Percentiles rank a stretch among this genome's conserved stretches.
Evolutionary conservation across 306 rosid genomes (phyloP).

Genomic region (Vachellia pachyceras): DNA sequence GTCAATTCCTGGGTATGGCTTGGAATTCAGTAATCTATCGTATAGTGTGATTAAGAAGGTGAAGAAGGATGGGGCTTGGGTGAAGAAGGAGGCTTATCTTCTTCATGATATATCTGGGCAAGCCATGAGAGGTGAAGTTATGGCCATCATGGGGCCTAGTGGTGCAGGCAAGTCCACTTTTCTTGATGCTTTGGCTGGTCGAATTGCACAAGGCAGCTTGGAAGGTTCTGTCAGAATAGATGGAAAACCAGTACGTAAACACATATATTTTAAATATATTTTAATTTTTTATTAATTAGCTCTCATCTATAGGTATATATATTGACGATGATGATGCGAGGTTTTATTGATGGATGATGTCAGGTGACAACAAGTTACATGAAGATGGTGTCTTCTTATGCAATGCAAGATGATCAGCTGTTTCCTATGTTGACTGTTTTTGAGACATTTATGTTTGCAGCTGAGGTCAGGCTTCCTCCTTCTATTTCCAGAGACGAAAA

Average conservation of each 20-base stretch:
- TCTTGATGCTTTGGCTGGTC: conserved; percentile 87
- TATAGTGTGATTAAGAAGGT: conserved; percentile 75
- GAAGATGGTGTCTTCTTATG: conserved; percentile 92
- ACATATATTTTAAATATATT: not conserved
- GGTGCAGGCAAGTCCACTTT: conserved; percentile 98
- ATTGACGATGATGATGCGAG: not conserved
- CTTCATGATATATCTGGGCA: conserved; percentile 89
- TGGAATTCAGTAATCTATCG: conserved; percentile 76
- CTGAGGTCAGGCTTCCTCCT: conserved; percentile 90
- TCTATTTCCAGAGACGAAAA: conserved; percentile 73
- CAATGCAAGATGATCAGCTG: conserved; percentile 94
- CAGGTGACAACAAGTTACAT: conserved; percentile 87
- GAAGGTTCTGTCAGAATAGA: conserved; percentile 81
- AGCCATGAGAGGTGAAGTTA: conserved; percentile 70
- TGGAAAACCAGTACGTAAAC: conserved; percentile 58
- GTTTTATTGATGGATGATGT: not conserved
- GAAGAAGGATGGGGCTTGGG: conserved; percentile 80
- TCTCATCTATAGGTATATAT: not conserved
- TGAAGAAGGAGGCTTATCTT: conserved; percentile 75
- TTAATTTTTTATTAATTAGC: not conserved
- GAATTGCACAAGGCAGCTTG: conserved; percentile 86
- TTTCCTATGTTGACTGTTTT: conserved; percentile 89
- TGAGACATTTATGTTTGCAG: conserved; percentile 91
- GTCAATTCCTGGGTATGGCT: conserved; percentile 63
- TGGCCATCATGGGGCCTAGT: conserved; percentile 97